Evolutionary conservation across 1,284 basidiomycete species (phyloP).

Genomic region (Bjerkandera adusta): DNA sequence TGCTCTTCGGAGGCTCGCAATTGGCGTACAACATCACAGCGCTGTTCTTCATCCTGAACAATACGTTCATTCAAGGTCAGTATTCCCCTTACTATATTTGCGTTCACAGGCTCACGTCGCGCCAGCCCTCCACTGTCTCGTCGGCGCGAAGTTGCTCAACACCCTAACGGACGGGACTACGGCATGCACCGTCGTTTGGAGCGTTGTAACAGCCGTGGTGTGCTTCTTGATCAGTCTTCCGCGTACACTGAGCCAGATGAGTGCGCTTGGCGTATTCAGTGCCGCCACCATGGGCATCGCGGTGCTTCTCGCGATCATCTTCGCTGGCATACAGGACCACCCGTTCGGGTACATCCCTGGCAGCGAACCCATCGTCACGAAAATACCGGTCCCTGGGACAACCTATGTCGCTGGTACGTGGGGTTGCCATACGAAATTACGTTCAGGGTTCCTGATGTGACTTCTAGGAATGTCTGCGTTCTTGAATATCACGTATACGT

Average conservation of each 20-base stretch:
- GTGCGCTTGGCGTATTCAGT: constrained; percentile 39
- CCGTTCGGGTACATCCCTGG: constrained; percentile 39
- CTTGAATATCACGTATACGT: constrained; percentile 54
- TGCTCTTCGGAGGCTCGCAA: constrained; percentile 46
- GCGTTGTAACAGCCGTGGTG: constrained; percentile 40
- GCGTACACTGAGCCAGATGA: constrained; percentile 51
- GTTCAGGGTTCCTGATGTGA: neutral
- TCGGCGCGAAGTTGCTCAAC: constrained; percentile 50
- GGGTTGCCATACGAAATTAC: neutral
- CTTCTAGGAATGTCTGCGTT: constrained; percentile 38
- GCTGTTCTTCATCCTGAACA: constrained; percentile 49
- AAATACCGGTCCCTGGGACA: constrained; percentile 41
- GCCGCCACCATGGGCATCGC: constrained; percentile 56
- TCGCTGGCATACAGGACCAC: constrained; percentile 48
- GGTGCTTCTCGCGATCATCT: constrained; percentile 53
- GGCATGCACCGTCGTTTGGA: constrained; percentile 55
- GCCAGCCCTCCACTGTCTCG: constrained; percentile 41
- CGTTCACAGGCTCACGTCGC: neutral
- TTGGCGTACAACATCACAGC: constrained; percentile 47
- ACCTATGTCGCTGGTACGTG: constrained; percentile 48
- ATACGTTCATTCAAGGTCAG: constrained; percentile 45
- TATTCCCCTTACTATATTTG: neutral
- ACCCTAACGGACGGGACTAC: constrained; percentile 51
- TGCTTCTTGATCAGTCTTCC: constrained; percentile 51
- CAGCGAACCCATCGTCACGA: constrained; percentile 37